Percentiles rank a stretch among this genome's conserved stretches.
These are phyloP conservation scores for Albugo laibachii DNA, from an alignment of 352 stramenopile species.

Conservation along the genomic window DNA sequence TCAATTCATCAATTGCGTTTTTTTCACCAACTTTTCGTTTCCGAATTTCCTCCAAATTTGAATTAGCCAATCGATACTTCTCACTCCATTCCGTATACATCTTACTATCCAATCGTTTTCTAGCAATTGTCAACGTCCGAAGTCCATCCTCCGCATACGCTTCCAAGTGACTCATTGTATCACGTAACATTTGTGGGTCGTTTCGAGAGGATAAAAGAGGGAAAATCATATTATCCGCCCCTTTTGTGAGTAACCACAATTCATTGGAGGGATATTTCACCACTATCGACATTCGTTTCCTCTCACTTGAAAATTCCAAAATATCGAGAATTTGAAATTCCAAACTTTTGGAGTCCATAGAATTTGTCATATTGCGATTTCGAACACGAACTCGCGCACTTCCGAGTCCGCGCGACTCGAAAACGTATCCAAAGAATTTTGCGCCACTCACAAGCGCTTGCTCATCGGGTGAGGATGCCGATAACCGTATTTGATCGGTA, in stretches of 20 bases:
- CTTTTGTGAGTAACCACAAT: constrained; percentile 7
- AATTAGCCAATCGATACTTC: constrained; percentile 27
- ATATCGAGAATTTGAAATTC: constrained; percentile 33
- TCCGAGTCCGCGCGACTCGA: constrained; percentile 11
- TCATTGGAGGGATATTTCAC: constrained; percentile 4
- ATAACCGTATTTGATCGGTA: constrained; percentile 20
- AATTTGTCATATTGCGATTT: neutral
- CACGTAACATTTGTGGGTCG: constrained; percentile 18
- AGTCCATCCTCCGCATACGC: constrained; percentile 56
- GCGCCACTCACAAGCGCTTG: constrained; percentile 41
- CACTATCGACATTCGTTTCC: constrained; percentile 63
- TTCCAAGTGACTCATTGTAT: constrained; percentile 36
- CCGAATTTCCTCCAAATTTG: constrained; percentile 27
- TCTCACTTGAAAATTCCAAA: constrained; percentile 43
- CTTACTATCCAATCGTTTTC: constrained; percentile 18
- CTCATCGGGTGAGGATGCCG: constrained; percentile 40
- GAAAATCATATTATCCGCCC: constrained; percentile 18
- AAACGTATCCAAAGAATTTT: constrained; percentile 39
- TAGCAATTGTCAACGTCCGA: constrained; percentile 52
- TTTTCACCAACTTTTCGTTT: constrained; percentile 3
- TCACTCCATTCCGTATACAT: constrained; percentile 42
- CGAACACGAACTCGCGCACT: neutral
- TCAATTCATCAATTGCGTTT: constrained; percentile 22
- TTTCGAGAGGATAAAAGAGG: neutral
- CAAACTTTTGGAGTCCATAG: neutral